phyloP scores from a whole-genome alignment of 306 rosid species.

The Vigna unguiculata region DNA sequence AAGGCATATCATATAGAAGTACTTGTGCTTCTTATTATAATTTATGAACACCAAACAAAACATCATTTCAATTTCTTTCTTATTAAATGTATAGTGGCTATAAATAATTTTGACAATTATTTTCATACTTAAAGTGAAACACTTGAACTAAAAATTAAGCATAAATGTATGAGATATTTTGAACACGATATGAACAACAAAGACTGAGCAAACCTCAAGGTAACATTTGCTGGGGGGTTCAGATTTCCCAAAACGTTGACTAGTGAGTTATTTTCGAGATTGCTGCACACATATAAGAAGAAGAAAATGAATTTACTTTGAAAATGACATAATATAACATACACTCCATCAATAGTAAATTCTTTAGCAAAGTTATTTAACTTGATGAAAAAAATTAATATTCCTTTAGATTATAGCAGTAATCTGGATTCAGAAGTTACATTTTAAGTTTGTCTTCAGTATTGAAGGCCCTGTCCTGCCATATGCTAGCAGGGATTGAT shows the following conservation, averaged over 20 bases:
- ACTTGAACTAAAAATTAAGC: slow-evolving; percentile 23
- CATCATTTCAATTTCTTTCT: no score
- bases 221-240: slow-evolving; percentile 66
- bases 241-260: slow-evolving; percentile 54
- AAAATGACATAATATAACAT: slow-evolving; percentile 3
- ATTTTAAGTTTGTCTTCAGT: slow-evolving; percentile 52
- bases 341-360: not conserved
- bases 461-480: slow-evolving; percentile 56
- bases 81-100: not conserved
- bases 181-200: slow-evolving; percentile 29
- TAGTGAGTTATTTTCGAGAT: slow-evolving; percentile 70
- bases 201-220: slow-evolving; percentile 60
- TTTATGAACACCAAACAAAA: no score
- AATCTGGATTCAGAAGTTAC: slow-evolving; percentile 53
- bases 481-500: slow-evolving; percentile 57
- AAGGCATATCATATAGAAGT: no score
- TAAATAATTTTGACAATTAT: not conserved
- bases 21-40: no score
- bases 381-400: slow-evolving; percentile 25
- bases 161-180: slow-evolving; percentile 10
- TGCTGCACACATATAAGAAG: slow-evolving; percentile 57
- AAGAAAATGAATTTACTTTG: slow-evolving; percentile 27
- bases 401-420: slow-evolving; percentile 18
- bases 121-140: slow-evolving; percentile 17
- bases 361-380: not conserved